Evolutionary conservation across 768 basidiomycete genomes (phyloP).

Genomic region (Coprinellus aureogranulatus): DNA sequence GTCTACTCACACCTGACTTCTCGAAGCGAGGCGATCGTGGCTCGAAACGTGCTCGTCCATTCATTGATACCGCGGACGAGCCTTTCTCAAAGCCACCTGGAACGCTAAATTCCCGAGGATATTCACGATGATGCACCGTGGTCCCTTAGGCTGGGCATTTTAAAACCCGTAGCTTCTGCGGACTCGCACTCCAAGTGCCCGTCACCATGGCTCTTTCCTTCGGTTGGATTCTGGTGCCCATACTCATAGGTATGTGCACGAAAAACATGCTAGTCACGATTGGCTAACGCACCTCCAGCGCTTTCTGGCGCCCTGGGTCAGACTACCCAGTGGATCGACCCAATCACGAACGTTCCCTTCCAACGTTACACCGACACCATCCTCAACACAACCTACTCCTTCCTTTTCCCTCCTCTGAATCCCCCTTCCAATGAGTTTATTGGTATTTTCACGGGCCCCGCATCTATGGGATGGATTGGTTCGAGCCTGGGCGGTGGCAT

Average conservation of each 20-base stretch:
- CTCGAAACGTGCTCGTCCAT: not conserved
- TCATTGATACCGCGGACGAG: not conserved
- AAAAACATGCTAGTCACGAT: too few relatives aligned
- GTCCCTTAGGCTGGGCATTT: too few relatives aligned
- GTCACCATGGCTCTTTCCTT: too few relatives aligned
- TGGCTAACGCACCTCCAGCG: too few relatives aligned
- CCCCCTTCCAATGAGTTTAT: slow-evolving; percentile 11
- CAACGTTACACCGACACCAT: not conserved
- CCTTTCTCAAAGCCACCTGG: not conserved
- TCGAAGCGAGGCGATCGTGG: not conserved
- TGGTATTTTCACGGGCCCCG: slow-evolving; percentile 11
- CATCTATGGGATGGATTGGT: slow-evolving; percentile 7
- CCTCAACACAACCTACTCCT: not conserved
- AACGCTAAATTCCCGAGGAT: not conserved
- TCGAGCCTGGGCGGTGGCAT: slow-evolving; percentile 11
- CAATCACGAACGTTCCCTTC: slow-evolving; percentile 1
- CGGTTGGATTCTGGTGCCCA: too few relatives aligned
- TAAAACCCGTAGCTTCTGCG: too few relatives aligned
- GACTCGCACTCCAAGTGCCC: too few relatives aligned
- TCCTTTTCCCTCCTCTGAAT: slow-evolving; percentile 4
- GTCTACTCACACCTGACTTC: not conserved
- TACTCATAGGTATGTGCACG: too few relatives aligned
- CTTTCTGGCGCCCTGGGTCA: too few relatives aligned
- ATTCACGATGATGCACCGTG: not conserved
- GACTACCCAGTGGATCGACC: slow-evolving; percentile 2